These are phyloP conservation scores for Phylloporus sp. DNA, from an alignment of 768 basidiomycete genomes.

Conservation along the genomic window DNA sequence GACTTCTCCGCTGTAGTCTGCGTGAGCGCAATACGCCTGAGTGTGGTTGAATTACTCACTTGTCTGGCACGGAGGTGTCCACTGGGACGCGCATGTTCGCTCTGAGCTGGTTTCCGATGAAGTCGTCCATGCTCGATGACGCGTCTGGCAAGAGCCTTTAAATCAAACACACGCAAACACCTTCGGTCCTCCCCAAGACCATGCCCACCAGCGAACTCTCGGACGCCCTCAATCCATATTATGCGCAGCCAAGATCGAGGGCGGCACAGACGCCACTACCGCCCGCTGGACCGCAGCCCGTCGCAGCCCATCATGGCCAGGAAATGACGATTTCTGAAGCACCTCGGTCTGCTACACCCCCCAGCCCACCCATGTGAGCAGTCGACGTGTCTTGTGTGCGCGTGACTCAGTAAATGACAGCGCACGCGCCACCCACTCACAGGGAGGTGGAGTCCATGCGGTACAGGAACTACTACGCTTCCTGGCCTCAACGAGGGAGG, in stretches of 20 bases:
- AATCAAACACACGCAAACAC: slow-evolving; percentile 33
- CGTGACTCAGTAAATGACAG: slow-evolving; percentile 5
- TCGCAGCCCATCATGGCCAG: slow-evolving; percentile 61
- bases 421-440: slow-evolving; percentile 26
- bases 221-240: slow-evolving; percentile 72
- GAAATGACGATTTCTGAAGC: slow-evolving; percentile 56
- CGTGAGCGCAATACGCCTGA: slow-evolving; percentile 1
- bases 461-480: slow-evolving; percentile 62
- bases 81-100: slow-evolving; percentile 38
- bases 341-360: slow-evolving; percentile 24
- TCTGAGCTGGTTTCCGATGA: slow-evolving; percentile 51
- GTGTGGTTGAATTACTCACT: slow-evolving; percentile 45
- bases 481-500: slow-evolving; percentile 52
- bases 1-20: slow-evolving; percentile 68
- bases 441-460: slow-evolving; percentile 38
- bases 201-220: slow-evolving; percentile 72
- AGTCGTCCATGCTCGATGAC: slow-evolving; percentile 38
- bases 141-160: slow-evolving; percentile 34
- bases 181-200: background rate
- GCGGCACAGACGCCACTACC: slow-evolving; percentile 25
- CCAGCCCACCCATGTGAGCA: slow-evolving; percentile 39
- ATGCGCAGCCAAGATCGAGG: slow-evolving; percentile 42
- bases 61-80: slow-evolving; percentile 67
- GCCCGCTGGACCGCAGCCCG: slow-evolving; percentile 37
- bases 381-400: background rate